phyloP scores from a whole-genome alignment of 345 rosid species.

The Lumnitzera littorea region DNA sequence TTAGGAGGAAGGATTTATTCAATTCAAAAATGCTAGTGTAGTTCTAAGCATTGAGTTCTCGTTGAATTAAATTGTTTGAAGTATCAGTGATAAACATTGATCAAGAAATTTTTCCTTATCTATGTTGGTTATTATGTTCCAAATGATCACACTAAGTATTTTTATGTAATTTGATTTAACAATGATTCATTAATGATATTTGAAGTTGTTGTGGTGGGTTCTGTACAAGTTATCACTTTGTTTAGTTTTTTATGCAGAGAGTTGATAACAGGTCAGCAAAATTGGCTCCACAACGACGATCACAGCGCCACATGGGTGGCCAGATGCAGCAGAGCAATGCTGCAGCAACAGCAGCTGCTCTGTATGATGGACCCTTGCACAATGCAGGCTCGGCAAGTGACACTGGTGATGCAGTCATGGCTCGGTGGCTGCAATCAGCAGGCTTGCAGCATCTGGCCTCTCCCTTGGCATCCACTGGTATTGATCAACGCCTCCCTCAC shows the following conservation, averaged over 20 bases:
- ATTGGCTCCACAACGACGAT: slow-evolving; percentile 99
- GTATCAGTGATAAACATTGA: too few species aligned
- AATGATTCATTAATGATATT: background rate
- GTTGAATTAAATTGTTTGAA: too few species aligned
- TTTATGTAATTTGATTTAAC: too few species aligned
- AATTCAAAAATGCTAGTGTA: too few species aligned
- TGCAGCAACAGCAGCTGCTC: slow-evolving; percentile 66
- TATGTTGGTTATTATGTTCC: too few species aligned
- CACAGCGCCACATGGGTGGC: slow-evolving; percentile 99
- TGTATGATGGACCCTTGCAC: slow-evolving; percentile 70
- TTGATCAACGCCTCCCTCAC: slow-evolving; percentile 83
- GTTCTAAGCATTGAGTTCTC: too few species aligned
- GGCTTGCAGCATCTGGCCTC: slow-evolving; percentile 99
- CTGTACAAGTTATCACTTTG: background rate
- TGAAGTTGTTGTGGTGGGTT: background rate
- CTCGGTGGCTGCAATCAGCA: slow-evolving; percentile 98
- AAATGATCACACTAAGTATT: too few species aligned
- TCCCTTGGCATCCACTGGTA: slow-evolving; percentile 71
- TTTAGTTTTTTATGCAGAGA: slow-evolving; percentile 20
- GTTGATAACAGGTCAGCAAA: slow-evolving; percentile 62
- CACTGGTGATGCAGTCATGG: slow-evolving; percentile 95
- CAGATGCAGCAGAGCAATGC: slow-evolving; percentile 96
- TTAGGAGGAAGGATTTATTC: too few species aligned
- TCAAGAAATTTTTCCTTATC: too few species aligned
- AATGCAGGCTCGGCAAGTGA: slow-evolving; percentile 61